Conservation (phyloP, 306 rosid species). For the Quercus dentata region DNA sequence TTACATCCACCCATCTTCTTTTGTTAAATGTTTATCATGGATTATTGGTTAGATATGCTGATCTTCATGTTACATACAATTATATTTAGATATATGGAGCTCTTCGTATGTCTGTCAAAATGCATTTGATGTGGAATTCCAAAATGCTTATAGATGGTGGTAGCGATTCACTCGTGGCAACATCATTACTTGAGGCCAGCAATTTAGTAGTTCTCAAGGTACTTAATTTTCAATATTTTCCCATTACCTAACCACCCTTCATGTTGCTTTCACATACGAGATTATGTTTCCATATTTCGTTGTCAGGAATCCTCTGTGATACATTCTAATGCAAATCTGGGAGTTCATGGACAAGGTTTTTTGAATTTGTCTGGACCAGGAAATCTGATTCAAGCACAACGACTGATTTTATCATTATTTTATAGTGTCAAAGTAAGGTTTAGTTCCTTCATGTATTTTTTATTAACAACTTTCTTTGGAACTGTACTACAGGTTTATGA, state of each 20-base stretch:
- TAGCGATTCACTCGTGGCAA: slow-evolving; percentile 67
- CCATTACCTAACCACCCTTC: slow-evolving; percentile 17
- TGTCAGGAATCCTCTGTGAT: slow-evolving; percentile 82
- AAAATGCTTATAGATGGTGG: slow-evolving; percentile 79
- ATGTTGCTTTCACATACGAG: slow-evolving; percentile 20
- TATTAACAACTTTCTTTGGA: slow-evolving; percentile 5
- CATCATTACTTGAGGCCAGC: slow-evolving; percentile 91
- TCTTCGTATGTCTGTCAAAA: slow-evolving; percentile 95
- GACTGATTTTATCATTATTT: slow-evolving; percentile 73
- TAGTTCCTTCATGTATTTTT: slow-evolving; percentile 12
- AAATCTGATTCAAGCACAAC: slow-evolving; percentile 90
- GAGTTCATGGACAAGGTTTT: slow-evolving; percentile 94
- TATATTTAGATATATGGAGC: slow-evolving; percentile 82
- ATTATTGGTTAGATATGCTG: neutral
- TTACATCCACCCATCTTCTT: neutral
- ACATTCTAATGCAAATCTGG: slow-evolving; percentile 92
- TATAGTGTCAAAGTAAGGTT: slow-evolving; percentile 66
- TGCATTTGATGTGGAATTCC: slow-evolving; percentile 88
- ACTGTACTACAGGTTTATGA: neutral
- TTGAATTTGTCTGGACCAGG: slow-evolving; percentile 96
- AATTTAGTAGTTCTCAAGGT: slow-evolving; percentile 95
- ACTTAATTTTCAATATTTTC: slow-evolving; percentile 19
- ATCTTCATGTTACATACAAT: neutral
- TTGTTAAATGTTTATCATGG: neutral
- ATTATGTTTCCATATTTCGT: slow-evolving; percentile 22